Conservation (phyloP, 1,284 basidiomycete genomes). For the Cryptococcus neoformans region DNA sequence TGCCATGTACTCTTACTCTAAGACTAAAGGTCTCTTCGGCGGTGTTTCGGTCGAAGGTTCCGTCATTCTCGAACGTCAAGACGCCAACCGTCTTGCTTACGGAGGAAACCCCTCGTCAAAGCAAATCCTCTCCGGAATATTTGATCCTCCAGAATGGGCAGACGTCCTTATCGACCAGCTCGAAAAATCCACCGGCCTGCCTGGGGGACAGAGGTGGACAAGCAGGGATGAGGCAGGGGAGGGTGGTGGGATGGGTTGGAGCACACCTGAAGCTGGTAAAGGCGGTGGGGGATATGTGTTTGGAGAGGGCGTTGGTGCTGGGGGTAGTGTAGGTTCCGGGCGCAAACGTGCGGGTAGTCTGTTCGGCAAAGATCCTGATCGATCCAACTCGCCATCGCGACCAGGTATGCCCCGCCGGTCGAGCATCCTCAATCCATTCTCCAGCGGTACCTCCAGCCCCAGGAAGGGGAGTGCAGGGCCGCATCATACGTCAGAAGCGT, state of each 20-base stretch:
- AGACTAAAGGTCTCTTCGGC: constrained; percentile 86
- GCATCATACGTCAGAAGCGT: constrained; percentile 28
- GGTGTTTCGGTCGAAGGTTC: constrained; percentile 83
- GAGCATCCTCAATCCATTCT: constrained; percentile 33
- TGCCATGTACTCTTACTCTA: constrained; percentile 96
- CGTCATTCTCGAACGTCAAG: constrained; percentile 89
- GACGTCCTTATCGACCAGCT: constrained; percentile 67
- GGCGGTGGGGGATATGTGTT: constrained; percentile 35
- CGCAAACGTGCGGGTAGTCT: constrained; percentile 23
- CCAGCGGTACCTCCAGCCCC: constrained; percentile 17
- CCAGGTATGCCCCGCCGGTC: constrained; percentile 7
- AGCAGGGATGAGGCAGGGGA: constrained; percentile 52
- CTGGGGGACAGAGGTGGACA: constrained; percentile 66
- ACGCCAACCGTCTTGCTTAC: constrained; percentile 81
- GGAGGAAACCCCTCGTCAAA: constrained; percentile 68
- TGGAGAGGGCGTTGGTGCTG: constrained; percentile 41
- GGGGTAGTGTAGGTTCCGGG: constrained; percentile 16
- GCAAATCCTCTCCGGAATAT: constrained; percentile 70
- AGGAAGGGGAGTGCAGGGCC: constrained; percentile 3
- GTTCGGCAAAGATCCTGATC: constrained; percentile 4
- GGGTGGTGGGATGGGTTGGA: constrained; percentile 46
- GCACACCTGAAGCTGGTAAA: constrained; percentile 36
- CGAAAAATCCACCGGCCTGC: constrained; percentile 66
- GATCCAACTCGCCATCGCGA: background rate
- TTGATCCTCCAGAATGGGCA: constrained; percentile 76